Conservation (phyloP, 202 grass and related monocot genomes). For the Elaeis oleifera region DNA sequence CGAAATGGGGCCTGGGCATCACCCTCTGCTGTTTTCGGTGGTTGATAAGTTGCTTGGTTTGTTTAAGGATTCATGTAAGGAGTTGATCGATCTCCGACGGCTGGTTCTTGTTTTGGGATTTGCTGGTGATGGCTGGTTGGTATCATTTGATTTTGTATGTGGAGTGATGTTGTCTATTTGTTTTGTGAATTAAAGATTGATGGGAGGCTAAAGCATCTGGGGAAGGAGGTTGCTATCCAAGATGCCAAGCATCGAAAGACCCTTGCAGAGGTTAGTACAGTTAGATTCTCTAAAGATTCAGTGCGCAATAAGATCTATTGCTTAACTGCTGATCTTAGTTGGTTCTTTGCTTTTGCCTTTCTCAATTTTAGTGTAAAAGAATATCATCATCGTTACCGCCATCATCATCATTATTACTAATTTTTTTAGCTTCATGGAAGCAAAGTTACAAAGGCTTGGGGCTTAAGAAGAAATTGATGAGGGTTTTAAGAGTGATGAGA, state of each 20-base stretch:
- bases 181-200: conserved; percentile 60
- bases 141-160: neutral
- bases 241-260: conserved; percentile 93
- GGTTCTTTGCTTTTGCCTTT: no score
- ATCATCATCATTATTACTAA: no score
- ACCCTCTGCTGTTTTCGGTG: conserved; percentile 60
- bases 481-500: no score
- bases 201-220: conserved; percentile 78
- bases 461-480: no score
- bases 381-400: no score
- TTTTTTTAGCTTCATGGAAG: no score
- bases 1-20: conserved; percentile 26
- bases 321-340: no score
- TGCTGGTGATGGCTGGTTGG: conserved; percentile 1
- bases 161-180: conserved; percentile 10
- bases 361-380: no score
- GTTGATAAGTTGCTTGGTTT: conserved; percentile 75
- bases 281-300: neutral
- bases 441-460: no score
- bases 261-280: conserved; percentile 56
- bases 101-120: conserved; percentile 32
- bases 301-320: no score
- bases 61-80: conserved; percentile 98
- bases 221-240: conserved; percentile 77
- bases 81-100: conserved; percentile 78